These are phyloP conservation scores for Aspergillus sp. DNA, from an alignment of 2,329 filamentous ascomycete genomes.

Conservation along the genomic window DNA sequence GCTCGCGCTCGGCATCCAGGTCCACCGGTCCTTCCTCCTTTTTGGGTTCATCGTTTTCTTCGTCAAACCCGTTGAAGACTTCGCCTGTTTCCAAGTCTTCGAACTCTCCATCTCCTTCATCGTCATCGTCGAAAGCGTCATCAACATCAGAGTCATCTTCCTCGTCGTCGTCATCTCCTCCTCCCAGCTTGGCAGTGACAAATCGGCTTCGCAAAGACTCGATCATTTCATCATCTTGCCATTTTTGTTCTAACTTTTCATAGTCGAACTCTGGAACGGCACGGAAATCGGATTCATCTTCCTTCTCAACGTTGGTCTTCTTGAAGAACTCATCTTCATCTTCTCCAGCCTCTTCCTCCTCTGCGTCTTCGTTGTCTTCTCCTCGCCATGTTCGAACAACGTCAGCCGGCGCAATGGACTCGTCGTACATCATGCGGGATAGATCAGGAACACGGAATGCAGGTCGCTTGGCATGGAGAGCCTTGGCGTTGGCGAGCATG, in stretches of 20 bases:
- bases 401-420: slow-evolving; percentile 67
- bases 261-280: slow-evolving; percentile 77
- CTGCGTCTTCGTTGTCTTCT: slow-evolving; percentile 54
- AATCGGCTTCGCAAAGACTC: slow-evolving; percentile 72
- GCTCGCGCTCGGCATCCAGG: slow-evolving; percentile 83
- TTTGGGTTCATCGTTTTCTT: slow-evolving; percentile 50
- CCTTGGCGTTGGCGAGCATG: slow-evolving; percentile 68
- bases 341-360: slow-evolving; percentile 52
- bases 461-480: slow-evolving; percentile 63
- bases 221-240: slow-evolving; percentile 74
- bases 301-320: slow-evolving; percentile 47
- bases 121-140: slow-evolving; percentile 51
- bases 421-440: slow-evolving; percentile 83
- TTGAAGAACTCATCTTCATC: slow-evolving; percentile 65
- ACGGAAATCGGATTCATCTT: slow-evolving; percentile 63
- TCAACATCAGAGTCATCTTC: slow-evolving; percentile 45
- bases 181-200: slow-evolving; percentile 61
- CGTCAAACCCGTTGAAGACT: slow-evolving; percentile 37
- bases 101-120: slow-evolving; percentile 74
- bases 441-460: slow-evolving; percentile 78
- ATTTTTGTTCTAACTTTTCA: slow-evolving; percentile 74
- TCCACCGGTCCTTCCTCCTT: slow-evolving; percentile 35
- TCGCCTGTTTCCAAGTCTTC: slow-evolving; percentile 81
- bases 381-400: slow-evolving; percentile 78
- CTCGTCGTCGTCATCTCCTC: slow-evolving; percentile 50